phyloP scores from a whole-genome alignment of 192 early-diverging fungal genomes.

The Gonapodya prolifera region DNA sequence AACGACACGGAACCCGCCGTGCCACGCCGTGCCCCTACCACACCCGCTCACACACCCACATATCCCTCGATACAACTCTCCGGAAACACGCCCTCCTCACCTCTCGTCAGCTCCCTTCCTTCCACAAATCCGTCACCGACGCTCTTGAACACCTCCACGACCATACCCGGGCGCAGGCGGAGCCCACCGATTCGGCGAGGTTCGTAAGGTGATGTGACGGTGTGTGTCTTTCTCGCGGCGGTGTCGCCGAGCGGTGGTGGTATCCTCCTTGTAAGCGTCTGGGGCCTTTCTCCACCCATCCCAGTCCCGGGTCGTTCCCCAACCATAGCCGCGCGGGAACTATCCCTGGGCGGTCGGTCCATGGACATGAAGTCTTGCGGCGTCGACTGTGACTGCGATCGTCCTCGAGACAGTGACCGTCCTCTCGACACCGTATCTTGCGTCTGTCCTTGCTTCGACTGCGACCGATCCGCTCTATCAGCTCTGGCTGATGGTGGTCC shows the following conservation, averaged over 20 bases:
- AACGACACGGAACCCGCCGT: no score
- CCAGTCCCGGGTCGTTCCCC: not conserved
- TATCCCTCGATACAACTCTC: not conserved
- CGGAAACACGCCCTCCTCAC: not conserved
- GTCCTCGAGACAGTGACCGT: no score
- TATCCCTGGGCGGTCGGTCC: not conserved
- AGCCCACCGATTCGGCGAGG: not conserved
- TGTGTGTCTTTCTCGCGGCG: not conserved
- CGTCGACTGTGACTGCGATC: not conserved
- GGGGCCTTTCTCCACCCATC: no score
- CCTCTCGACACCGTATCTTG: no score
- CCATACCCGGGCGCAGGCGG: not conserved
- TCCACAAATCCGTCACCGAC: not conserved
- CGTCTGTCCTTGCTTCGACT: no score
- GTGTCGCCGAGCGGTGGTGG: not conserved
- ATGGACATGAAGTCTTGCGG: not conserved
- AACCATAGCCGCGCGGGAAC: not conserved
- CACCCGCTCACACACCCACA: no score
- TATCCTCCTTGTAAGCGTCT: not conserved
- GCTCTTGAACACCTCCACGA: not conserved
- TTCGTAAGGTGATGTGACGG: not conserved
- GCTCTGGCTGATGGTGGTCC: no score
- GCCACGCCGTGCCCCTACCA: no score
- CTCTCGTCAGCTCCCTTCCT: not conserved
- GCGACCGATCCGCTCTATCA: no score